Evolutionary conservation across 805 yeast species (phyloP).

Genomic region (Scheffersomyces ergatensis): DNA sequence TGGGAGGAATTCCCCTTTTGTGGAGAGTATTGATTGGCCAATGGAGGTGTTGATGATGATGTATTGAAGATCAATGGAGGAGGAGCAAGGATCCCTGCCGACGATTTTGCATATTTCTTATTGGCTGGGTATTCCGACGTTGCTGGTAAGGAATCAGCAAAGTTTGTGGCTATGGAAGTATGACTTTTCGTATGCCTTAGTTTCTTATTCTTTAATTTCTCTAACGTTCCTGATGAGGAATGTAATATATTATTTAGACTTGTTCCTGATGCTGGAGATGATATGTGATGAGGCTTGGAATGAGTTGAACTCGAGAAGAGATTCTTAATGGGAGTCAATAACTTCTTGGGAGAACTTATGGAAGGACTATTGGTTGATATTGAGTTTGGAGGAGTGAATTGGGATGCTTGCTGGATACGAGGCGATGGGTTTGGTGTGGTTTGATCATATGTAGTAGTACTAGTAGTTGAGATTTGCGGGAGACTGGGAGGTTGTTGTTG

Average conservation of each 20-base stretch:
- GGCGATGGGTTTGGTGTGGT: slow-evolving; percentile 22
- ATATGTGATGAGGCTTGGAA: not conserved
- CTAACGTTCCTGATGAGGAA: not conserved
- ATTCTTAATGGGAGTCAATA: slow-evolving; percentile 35
- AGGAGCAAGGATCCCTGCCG: not conserved
- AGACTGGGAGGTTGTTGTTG: slow-evolving; percentile 4
- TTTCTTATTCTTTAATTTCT: not conserved
- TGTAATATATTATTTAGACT: not conserved
- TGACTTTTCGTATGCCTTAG: not conserved
- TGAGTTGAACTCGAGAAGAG: slow-evolving; percentile 17
- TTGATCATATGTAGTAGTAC: not conserved
- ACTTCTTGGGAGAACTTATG: slow-evolving; percentile 32
- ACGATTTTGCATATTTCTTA: not conserved
- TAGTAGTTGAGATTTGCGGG: not conserved
- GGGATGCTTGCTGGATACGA: slow-evolving; percentile 11
- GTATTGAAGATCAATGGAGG: slow-evolving; percentile 1
- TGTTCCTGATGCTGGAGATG: not conserved
- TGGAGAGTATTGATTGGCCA: not conserved
- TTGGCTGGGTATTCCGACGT: not conserved
- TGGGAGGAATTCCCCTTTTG: not conserved
- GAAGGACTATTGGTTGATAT: slow-evolving; percentile 2
- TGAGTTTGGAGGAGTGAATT: slow-evolving; percentile 17
- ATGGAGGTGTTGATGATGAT: slow-evolving; percentile 1
- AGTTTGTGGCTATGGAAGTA: not conserved
- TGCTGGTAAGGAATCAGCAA: slow-evolving; percentile 3